A percentile compares a stretch with the other conserved stretches of the same genome.
Conservation (phyloP, 768 basidiomycete genomes). For the Holtermannia corniformis region DNA sequence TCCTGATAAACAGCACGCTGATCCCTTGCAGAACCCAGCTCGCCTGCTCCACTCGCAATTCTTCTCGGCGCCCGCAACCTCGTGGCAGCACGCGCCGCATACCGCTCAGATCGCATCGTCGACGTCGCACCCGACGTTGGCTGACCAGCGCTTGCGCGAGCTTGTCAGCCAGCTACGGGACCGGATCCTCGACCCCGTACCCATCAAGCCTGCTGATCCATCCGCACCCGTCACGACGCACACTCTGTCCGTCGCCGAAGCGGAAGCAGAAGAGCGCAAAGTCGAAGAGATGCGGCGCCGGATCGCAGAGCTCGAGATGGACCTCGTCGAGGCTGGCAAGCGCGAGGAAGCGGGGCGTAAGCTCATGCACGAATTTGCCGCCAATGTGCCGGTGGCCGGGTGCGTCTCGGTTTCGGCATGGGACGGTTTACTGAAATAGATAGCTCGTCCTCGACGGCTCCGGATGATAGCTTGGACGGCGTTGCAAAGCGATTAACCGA, state of each 20-base stretch:
- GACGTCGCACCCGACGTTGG: conserved; percentile 33
- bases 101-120: conserved; percentile 24
- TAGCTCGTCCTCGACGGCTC: background rate
- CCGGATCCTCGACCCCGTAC: conserved; percentile 8
- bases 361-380: conserved; percentile 23
- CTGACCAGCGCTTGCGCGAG: conserved; percentile 24
- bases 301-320: conserved; percentile 35
- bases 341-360: conserved; percentile 30
- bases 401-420: too few species aligned
- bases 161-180: conserved; percentile 23
- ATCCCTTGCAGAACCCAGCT: conserved; percentile 24
- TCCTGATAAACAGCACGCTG: background rate
- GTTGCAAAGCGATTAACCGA: conserved; percentile 2
- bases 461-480: conserved; percentile 4
- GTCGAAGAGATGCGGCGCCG: conserved; percentile 24
- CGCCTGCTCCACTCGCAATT: conserved; percentile 31
- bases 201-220: background rate
- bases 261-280: conserved; percentile 22
- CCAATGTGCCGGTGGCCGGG: conserved; percentile 7
- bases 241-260: conserved; percentile 9
- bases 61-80: conserved; percentile 14
- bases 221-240: background rate
- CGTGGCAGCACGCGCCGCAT: conserved; percentile 1
- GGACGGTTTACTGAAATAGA: too few species aligned
- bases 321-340: conserved; percentile 21